A percentile compares a stretch with the other conserved stretches of the same genome.
Conservation (phyloP, 176 grass and related monocot species). For the Oryza brachyantha region DNA sequence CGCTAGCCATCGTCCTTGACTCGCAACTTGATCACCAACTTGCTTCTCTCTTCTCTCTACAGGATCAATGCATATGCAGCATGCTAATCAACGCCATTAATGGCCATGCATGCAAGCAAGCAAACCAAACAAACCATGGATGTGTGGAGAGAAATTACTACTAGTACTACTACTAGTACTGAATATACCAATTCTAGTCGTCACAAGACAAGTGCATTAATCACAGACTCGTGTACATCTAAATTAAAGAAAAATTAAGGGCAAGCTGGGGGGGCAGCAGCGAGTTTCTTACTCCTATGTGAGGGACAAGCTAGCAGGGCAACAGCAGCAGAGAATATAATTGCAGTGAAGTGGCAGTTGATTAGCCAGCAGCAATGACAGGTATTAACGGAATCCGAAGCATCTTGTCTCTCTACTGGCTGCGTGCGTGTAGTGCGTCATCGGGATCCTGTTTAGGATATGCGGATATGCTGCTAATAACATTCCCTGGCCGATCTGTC, state of each 20-base stretch:
- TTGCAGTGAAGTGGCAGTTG: background rate
- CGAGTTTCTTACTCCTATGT: background rate
- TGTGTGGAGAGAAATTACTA: background rate
- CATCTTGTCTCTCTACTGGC: background rate
- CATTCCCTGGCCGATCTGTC: background rate
- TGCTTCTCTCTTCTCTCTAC: background rate
- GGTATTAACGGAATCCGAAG: constrained; percentile 50
- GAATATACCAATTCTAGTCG: background rate
- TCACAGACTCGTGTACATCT: constrained; percentile 21
- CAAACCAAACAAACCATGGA: background rate
- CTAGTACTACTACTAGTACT: background rate
- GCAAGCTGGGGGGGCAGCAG: background rate
- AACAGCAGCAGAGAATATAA: constrained; percentile 29
- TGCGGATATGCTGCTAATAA: background rate
- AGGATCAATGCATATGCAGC: background rate
- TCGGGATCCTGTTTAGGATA: background rate
- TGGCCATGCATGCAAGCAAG: background rate
- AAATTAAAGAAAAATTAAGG: background rate
- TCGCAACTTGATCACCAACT: constrained; percentile 22
- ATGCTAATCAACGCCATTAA: constrained; percentile 33
- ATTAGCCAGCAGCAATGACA: constrained; percentile 10
- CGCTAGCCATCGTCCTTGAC: background rate
- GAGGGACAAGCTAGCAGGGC: background rate
- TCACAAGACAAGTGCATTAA: constrained; percentile 17
- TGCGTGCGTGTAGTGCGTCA: background rate